Evolutionary conservation across 2,329 filamentous ascomycete species (phyloP).

Genomic region (Chaetomium olivaceum): DNA sequence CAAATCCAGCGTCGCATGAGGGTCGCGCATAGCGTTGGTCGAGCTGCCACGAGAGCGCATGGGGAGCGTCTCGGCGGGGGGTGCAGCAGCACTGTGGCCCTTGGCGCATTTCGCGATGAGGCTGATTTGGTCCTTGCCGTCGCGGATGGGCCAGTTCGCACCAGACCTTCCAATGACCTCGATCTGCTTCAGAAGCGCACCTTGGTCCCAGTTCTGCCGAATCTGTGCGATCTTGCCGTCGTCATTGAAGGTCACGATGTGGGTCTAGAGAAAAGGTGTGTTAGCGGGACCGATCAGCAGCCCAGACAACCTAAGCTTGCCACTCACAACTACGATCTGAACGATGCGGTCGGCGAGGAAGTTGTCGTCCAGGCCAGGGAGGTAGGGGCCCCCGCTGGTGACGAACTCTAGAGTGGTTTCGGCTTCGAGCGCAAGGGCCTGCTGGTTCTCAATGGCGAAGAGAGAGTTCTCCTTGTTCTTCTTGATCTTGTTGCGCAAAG

Average conservation of each 20-base stretch:
- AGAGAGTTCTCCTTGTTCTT: constrained; percentile 81
- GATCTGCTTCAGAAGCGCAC: constrained; percentile 84
- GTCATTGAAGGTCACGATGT: constrained; percentile 82
- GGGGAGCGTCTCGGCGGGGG: constrained; percentile 39
- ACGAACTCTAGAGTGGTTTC: constrained; percentile 83
- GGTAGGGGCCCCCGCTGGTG: constrained; percentile 78
- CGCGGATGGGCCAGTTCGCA: constrained; percentile 92
- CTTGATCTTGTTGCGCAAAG: constrained; percentile 71
- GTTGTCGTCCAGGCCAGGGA: constrained; percentile 90
- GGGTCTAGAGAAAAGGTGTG: constrained; percentile 56
- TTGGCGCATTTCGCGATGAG: constrained; percentile 67
- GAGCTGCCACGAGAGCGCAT: constrained; percentile 54
- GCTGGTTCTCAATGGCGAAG: constrained; percentile 68
- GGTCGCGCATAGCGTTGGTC: constrained; percentile 59
- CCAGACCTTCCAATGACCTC: constrained; percentile 89
- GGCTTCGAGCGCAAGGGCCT: constrained; percentile 72
- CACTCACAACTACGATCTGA: constrained; percentile 75
- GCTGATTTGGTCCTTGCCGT: constrained; percentile 79
- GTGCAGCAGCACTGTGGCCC: constrained; percentile 40
- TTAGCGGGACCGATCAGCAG: constrained; percentile 41
- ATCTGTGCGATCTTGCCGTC: constrained; percentile 81
- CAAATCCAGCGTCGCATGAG: constrained; percentile 71
- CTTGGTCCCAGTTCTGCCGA: constrained; percentile 93
- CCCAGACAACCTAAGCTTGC: neutral
- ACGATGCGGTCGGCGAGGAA: constrained; percentile 83